Percentiles rank a stretch among this genome's conserved stretches.
phyloP scores from a whole-genome alignment of 345 rosid species.

The Eucalyptus cloeziana region DNA sequence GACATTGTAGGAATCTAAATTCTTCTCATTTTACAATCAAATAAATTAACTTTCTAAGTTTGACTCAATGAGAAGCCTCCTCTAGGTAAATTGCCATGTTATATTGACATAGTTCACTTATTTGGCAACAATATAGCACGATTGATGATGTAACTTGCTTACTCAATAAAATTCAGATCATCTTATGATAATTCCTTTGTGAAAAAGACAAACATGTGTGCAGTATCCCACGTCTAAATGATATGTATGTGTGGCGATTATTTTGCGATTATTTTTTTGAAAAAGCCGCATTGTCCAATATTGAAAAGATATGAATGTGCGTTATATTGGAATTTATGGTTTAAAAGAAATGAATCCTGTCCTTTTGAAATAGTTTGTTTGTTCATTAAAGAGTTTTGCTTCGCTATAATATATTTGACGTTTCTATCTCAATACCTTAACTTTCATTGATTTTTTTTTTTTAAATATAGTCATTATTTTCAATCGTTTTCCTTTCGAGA shows the following conservation, averaged over 20 bases:
- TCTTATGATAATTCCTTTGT: neutral
- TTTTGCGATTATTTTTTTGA: too few relatives aligned
- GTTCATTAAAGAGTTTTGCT: too few relatives aligned
- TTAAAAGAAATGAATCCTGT: neutral
- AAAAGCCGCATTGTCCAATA: neutral
- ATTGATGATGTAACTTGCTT: accelerated
- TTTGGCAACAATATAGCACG: accelerated
- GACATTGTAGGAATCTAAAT: neutral
- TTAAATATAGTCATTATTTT: accelerated
- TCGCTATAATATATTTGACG: accelerated
- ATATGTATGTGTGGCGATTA: neutral
- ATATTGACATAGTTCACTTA: too few relatives aligned
- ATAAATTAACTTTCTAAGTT: too few relatives aligned
- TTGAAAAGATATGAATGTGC: neutral
- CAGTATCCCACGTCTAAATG: neutral
- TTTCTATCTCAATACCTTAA: neutral
- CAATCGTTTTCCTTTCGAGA: accelerated
- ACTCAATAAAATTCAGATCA: neutral
- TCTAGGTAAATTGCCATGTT: too few relatives aligned
- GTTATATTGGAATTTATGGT: neutral
- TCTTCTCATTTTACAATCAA: neutral
- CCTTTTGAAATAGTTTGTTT: neutral
- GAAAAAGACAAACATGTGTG: too few relatives aligned
- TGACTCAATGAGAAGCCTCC: neutral
- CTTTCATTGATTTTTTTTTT: too few relatives aligned